Evolutionary conservation across 441 rosid genomes (phyloP).

Genomic region (Erodium trifolium): DNA sequence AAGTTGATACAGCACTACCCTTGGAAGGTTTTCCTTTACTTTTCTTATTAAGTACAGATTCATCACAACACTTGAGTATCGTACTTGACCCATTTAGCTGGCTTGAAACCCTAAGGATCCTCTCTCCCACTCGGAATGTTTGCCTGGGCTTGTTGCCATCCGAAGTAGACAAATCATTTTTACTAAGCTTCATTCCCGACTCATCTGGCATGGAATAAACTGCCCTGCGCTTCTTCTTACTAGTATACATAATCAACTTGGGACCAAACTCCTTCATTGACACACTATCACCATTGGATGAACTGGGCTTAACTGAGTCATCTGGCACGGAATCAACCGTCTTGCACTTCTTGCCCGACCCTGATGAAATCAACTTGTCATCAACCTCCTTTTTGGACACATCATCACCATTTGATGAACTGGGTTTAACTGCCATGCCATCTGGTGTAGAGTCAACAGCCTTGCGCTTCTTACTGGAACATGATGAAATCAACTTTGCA

Average conservation of each 20-base stretch:
- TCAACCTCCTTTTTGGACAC: neutral
- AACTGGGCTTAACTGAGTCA: slow-evolving; percentile 13
- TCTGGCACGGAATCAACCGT: slow-evolving; percentile 22
- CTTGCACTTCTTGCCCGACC: slow-evolving; percentile 37
- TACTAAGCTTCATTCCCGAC: slow-evolving; percentile 25
- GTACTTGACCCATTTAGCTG: slow-evolving; percentile 42
- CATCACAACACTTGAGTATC: slow-evolving; percentile 25
- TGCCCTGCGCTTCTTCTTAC: slow-evolving; percentile 40
- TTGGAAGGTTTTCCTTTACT: slow-evolving; percentile 3
- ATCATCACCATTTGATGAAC: neutral
- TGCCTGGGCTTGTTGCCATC: slow-evolving; percentile 22
- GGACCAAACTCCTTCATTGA: slow-evolving; percentile 20
- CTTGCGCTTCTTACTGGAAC: too few species aligned
- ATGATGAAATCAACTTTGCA: too few species aligned
- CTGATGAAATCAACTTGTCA: neutral
- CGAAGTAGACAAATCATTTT: slow-evolving; percentile 19
- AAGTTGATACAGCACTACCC: slow-evolving; percentile 9
- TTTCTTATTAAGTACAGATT: neutral
- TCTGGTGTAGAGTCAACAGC: too few species aligned
- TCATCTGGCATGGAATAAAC: slow-evolving; percentile 23
- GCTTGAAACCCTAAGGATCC: slow-evolving; percentile 56
- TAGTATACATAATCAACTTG: slow-evolving; percentile 46
- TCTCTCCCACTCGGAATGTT: slow-evolving; percentile 51
- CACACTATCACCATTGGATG: slow-evolving; percentile 19
- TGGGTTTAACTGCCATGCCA: too few species aligned